Evolutionary conservation across 2,329 filamentous ascomycete genomes (phyloP), one percentile per base, ranked within the genome.

Genomic region (Keithomyces neogunnii): DNA sequence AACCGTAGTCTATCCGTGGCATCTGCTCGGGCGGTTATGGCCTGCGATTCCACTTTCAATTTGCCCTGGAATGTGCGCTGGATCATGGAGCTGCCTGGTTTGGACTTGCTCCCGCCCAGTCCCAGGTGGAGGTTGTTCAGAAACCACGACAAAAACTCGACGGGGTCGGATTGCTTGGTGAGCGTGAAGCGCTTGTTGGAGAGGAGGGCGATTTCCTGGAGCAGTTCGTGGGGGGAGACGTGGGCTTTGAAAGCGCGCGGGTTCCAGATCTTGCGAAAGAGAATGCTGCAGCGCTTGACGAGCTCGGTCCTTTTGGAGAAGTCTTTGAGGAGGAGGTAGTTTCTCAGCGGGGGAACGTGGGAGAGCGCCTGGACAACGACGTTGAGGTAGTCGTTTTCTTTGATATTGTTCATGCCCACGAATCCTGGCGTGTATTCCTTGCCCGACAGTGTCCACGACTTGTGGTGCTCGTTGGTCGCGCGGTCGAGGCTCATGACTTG

Each of bases 401-500:
- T 99, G 77, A 99, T 96, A 71, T 99, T 99, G 77, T 99, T 99
- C 88, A 99, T 95, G 58, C 93, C 93, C 55, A 99, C 89, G 66
- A 91, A 99, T 5, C 93, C 92, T 26, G 93, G 93, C 58, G 85
- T 85, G 70, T 99, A 99, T 65, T 87, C 83, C 68, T 86, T 88
- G 56, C 89, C 89, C 47, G 77, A 76, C 42, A 97, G 77, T 62
- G 95, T 92, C 52, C 52, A 54, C 26, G 50, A 51, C 19, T 51
- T 51, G 2, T 59, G 76, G 62, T 77, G 76, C 49, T 74, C 73
- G n/a, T 42, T n/a, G 9, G 47, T 4, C 19, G 52, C 13, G 49
- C 83, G 80, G 70, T 97, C 93, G 57, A 97, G 73, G 61, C 82
- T 82, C 61, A 82, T 77, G 33, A 97, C 91, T 63, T 97, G 88